Evolutionary conservation across 495 filamentous ascomycete species (phyloP).

Genomic region (Podospora appendiculata): DNA sequence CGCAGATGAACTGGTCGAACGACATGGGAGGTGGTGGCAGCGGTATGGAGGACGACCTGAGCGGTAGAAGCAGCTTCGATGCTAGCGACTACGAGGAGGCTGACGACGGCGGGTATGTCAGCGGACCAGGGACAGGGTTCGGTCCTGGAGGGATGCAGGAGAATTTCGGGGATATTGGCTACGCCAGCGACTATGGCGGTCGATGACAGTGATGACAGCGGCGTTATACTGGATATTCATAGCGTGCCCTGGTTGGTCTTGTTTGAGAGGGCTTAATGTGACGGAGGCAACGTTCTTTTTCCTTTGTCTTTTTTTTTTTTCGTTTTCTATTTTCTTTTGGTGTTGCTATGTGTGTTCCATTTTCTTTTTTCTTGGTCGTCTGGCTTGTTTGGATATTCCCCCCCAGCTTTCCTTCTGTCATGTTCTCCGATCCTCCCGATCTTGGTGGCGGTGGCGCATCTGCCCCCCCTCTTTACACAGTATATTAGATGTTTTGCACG

Average conservation of each 20-base stretch:
- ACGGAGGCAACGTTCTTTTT: background rate
- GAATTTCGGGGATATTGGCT: constrained; percentile 42
- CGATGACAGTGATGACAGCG: constrained; percentile 13
- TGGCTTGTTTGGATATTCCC: too few relatives aligned
- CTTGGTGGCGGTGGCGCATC: too few relatives aligned
- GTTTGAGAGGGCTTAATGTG: background rate
- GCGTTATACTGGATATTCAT: background rate
- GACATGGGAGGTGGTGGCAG: constrained; percentile 46
- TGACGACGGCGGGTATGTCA: constrained; percentile 53
- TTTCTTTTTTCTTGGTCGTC: too few relatives aligned
- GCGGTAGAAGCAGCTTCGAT: constrained; percentile 82
- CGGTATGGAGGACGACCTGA: constrained; percentile 63
- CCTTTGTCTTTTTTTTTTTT: background rate
- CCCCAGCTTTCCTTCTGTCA: too few relatives aligned
- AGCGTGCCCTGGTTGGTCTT: background rate
- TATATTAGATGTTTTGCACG: too few relatives aligned
- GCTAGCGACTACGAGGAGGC: constrained; percentile 66
- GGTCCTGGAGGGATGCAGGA: constrained; percentile 41
- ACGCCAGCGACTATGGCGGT: constrained; percentile 46
- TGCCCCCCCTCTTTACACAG: too few relatives aligned
- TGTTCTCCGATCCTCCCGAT: too few relatives aligned
- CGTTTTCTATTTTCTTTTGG: background rate
- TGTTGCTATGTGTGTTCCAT: too few relatives aligned
- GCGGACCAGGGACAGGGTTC: constrained; percentile 42
- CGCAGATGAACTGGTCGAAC: constrained; percentile 70